Evolutionary conservation across 352 stramenopile genomes (phyloP).

Genomic region (Achlya hypogyna): DNA sequence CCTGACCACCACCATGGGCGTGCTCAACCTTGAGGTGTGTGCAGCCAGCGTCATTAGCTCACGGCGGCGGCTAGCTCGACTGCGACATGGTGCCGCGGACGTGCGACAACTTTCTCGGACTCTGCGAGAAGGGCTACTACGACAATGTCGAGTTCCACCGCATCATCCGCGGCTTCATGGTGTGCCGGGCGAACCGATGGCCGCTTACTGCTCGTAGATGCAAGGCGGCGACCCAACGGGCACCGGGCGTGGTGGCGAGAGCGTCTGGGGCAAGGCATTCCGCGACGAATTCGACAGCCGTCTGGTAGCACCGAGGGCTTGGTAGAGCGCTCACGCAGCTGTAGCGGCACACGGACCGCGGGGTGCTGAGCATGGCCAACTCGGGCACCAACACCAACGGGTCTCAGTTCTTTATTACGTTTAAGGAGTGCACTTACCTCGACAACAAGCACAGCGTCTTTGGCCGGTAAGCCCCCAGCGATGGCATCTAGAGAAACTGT

Average conservation of each 20-base stretch:
- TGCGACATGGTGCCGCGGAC: slow-evolving; percentile 95
- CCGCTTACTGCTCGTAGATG: slow-evolving; percentile 28
- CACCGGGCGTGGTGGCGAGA: slow-evolving; percentile 90
- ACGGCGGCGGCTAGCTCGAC: slow-evolving; percentile 66
- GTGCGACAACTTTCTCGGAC: slow-evolving; percentile 94
- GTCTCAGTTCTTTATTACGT: slow-evolving; percentile 99
- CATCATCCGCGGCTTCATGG: slow-evolving; percentile 96
- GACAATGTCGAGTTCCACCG: slow-evolving; percentile 94
- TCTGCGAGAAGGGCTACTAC: slow-evolving; percentile 91
- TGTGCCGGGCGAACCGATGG: slow-evolving; percentile 16
- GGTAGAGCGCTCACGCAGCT: neutral
- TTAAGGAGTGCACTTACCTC: slow-evolving; percentile 91
- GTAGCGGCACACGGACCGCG: slow-evolving; percentile 76
- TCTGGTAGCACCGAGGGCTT: slow-evolving; percentile 39
- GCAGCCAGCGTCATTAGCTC: neutral
- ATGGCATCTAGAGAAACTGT: neutral
- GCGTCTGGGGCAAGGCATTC: slow-evolving; percentile 91
- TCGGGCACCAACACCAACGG: slow-evolving; percentile 91
- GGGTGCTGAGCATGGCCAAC: slow-evolving; percentile 97
- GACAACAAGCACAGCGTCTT: slow-evolving; percentile 98
- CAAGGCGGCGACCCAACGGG: slow-evolving; percentile 91
- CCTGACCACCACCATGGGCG: slow-evolving; percentile 89
- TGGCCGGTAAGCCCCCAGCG: slow-evolving; percentile 34
- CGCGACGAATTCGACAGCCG: slow-evolving; percentile 96
- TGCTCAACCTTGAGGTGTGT: slow-evolving; percentile 88